Evolutionary conservation across 345 rosid genomes (phyloP).

Genomic region (Bretschneidera sinensis): DNA sequence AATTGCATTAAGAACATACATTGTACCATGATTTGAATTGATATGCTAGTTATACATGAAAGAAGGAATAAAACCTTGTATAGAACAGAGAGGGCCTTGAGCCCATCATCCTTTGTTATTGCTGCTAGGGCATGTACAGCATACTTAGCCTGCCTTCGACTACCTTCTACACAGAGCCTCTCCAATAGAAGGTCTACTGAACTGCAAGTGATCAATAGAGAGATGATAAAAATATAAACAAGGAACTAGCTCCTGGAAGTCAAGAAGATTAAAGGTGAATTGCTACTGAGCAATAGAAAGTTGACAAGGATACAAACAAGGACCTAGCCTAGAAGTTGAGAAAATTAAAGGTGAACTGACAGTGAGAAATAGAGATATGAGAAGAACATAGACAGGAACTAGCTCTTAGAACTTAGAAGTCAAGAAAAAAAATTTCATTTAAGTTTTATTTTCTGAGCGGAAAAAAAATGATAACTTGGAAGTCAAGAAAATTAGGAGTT

Average conservation of each 20-base stretch:
- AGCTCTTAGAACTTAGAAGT: too few species aligned
- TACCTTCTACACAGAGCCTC: slow-evolving; percentile 91
- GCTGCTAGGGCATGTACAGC: slow-evolving; percentile 98
- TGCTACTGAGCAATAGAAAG: too few species aligned
- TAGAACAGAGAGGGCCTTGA: slow-evolving; percentile 89
- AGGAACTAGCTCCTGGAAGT: slow-evolving; percentile 11
- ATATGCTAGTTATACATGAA: slow-evolving; percentile 5
- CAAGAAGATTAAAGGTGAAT: neutral
- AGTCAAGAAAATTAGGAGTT: slow-evolving; percentile 10
- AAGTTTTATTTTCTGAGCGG: too few species aligned
- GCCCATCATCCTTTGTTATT: slow-evolving; percentile 95
- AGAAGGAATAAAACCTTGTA: slow-evolving; percentile 59
- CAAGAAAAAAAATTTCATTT: too few species aligned
- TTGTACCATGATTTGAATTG: neutral
- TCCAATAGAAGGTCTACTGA: slow-evolving; percentile 90
- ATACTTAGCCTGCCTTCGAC: slow-evolving; percentile 87
- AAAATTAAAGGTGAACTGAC: too few species aligned
- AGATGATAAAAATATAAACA: slow-evolving; percentile 21
- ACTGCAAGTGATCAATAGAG: slow-evolving; percentile 44
- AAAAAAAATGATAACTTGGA: too few species aligned
- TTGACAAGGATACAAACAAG: neutral
- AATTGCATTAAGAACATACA: neutral
- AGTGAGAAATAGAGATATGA: too few species aligned
- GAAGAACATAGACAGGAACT: too few species aligned
- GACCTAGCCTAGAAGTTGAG: neutral